Conservation (phyloP, 768 basidiomycete genomes). For the Mycena leptocephala region DNA sequence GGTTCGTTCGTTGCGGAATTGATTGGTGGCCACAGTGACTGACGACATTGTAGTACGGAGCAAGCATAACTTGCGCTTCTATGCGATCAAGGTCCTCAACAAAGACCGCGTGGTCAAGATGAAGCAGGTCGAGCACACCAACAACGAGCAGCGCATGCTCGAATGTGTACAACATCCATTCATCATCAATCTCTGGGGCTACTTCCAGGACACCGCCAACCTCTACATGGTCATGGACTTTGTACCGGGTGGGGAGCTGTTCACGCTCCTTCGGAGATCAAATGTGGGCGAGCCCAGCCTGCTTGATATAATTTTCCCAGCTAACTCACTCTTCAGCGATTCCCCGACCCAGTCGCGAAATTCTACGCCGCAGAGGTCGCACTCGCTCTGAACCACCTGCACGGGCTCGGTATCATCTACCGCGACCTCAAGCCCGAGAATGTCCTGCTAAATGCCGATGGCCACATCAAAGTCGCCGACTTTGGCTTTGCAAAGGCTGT, state of each 20-base stretch:
- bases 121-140: slow-evolving; percentile 98
- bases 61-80: slow-evolving; percentile 95
- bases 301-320: too few relatives aligned
- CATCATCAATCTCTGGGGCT: slow-evolving; percentile 97
- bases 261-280: slow-evolving; percentile 92
- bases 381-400: slow-evolving; percentile 92
- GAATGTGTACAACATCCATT: slow-evolving; percentile 91
- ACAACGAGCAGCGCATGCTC: slow-evolving; percentile 93
- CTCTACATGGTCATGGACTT: slow-evolving; percentile 99
- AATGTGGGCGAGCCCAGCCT: too few relatives aligned
- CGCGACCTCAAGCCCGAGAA: slow-evolving; percentile 99
- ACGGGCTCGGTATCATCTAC: slow-evolving; percentile 92
- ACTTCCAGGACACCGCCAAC: slow-evolving; percentile 93
- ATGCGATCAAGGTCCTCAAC: slow-evolving; percentile 95
- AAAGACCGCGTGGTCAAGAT: slow-evolving; percentile 94
- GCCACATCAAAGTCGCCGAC: slow-evolving; percentile 97
- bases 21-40: slow-evolving; percentile 24
- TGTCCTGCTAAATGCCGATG: slow-evolving; percentile 93
- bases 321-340: slow-evolving; percentile 69
- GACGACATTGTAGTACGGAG: slow-evolving; percentile 76
- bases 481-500: slow-evolving; percentile 97
- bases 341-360: slow-evolving; percentile 97
- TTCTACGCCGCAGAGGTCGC: slow-evolving; percentile 98
- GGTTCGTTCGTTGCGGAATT: slow-evolving; percentile 59
- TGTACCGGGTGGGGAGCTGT: slow-evolving; percentile 96